Base-by-base conservation (phyloP, 2,329 filamentous ascomycete genomes). In the Penicillium sp. region DNA sequence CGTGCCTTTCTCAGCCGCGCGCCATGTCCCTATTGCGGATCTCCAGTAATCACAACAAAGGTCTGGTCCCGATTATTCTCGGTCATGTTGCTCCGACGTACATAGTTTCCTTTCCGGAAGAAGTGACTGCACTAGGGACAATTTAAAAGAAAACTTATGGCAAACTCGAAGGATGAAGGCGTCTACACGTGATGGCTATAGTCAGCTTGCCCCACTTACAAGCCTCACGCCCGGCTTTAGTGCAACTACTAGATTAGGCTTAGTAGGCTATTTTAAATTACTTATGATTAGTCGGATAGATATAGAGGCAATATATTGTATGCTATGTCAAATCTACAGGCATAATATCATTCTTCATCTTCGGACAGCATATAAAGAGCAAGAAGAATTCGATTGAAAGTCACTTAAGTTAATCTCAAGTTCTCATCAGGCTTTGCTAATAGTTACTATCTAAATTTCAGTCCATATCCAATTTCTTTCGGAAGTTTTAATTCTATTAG, bases 201-300 rank as follows among this genome's bases (percentile, higher is more conserved):
- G 44, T 47, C 44, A 47, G 44, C 44, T 47, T 47, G 24, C 44
- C 44, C 44, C 44, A 47, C 44, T 17, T 45, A 15, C 19, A n/a
- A 47, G 44, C 44, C 44, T 47, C 44, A 28, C 22, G 44, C 28
- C 28, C 28, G 28, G 15, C 7, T 15, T 10, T 47, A 47, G 44
- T 47, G 44, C 24, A 47, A 17, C 24, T 26, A 7, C 44, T 22
- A 8, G 5, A 17, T 28, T 28, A 3, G 44, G 44, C 3, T 47
- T 47, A 47, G 24, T 17, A 7, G 0, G 30, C 4, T 28, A 3
- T 7, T 8, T 26, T 26, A 3, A 4, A 28, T 15, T 2, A 19
- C 13, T 8, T 28, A 2, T 47, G 44, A 28, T 47, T 47, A 24
- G 44, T 2, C 28, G 13, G 22, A 47, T 7, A 28, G 12, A 17